Evolutionary conservation across 139 green algal species (phyloP).

Genomic region (Chlorella sorokiniana): DNA sequence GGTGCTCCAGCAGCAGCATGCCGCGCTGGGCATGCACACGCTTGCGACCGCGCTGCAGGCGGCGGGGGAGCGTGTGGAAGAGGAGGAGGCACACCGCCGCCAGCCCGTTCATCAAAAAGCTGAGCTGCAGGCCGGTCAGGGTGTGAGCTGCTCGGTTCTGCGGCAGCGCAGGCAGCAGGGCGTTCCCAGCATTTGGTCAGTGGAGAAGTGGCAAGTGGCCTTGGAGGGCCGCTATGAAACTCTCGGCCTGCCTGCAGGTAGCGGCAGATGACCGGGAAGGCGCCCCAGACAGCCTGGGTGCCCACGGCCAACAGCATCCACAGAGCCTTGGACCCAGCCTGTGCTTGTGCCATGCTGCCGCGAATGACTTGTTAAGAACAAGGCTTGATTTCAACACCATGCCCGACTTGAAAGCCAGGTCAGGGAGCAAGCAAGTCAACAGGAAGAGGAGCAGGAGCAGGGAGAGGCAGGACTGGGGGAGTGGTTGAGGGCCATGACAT

Average conservation of each 20-base stretch:
- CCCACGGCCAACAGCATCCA: background rate
- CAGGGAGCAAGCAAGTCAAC: background rate
- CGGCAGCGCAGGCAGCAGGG: background rate
- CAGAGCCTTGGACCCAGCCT: too few relatives aligned
- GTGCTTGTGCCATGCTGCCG: too few relatives aligned
- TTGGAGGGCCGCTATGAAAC: background rate
- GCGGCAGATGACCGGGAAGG: background rate
- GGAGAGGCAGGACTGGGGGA: background rate
- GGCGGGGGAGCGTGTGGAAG: background rate
- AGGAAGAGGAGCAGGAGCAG: background rate
- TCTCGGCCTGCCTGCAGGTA: background rate
- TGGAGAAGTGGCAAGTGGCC: background rate
- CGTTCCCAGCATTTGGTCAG: background rate
- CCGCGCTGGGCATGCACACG: background rate
- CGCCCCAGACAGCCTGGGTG: background rate
- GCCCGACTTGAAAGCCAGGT: too few relatives aligned
- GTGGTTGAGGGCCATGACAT: background rate
- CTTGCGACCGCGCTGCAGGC: background rate
- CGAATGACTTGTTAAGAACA: too few relatives aligned
- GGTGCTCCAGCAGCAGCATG: background rate
- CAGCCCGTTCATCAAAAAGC: background rate
- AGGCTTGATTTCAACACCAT: too few relatives aligned
- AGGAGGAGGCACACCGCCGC: background rate
- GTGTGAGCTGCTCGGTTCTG: background rate
- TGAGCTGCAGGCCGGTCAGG: conserved; percentile 1